A percentile compares a stretch with the other conserved stretches of the same genome.
Conservation (phyloP, 2,329 filamentous ascomycete species). For the Sclerotinia subarctica region DNA sequence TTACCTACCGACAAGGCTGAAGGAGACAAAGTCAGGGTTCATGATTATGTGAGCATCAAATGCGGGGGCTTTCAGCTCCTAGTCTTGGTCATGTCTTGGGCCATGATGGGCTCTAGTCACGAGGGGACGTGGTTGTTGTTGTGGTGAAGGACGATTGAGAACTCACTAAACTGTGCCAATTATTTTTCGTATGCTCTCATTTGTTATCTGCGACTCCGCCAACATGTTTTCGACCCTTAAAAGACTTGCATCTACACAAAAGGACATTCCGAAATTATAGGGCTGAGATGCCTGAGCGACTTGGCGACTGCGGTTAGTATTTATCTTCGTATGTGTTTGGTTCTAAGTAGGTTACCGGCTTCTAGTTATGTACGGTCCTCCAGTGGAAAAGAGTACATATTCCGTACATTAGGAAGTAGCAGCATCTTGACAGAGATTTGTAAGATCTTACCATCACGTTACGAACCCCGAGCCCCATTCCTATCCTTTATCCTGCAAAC, state of each 20-base stretch:
- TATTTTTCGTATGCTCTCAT: no score
- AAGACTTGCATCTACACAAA: neutral
- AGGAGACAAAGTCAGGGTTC: neutral
- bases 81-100: neutral
- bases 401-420: neutral
- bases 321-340: neutral
- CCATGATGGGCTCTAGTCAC: neutral
- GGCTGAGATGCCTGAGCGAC: neutral
- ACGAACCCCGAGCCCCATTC: neutral
- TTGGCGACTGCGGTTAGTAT: neutral
- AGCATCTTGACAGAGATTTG: neutral
- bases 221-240: neutral
- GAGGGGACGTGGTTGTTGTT: neutral
- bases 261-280: neutral
- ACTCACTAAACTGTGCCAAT: neutral
- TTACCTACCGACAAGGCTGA: neutral
- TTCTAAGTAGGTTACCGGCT: neutral
- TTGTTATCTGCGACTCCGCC: no score
- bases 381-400: neutral
- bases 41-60: neutral
- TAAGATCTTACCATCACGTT: neutral
- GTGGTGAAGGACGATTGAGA: neutral
- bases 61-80: slow-evolving; percentile 5
- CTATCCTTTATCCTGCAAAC: neutral
- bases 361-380: neutral